These are phyloP conservation scores for Teratosphaeria viscida DNA, from an alignment of 2,329 filamentous ascomycete species.

Conservation along the genomic window DNA sequence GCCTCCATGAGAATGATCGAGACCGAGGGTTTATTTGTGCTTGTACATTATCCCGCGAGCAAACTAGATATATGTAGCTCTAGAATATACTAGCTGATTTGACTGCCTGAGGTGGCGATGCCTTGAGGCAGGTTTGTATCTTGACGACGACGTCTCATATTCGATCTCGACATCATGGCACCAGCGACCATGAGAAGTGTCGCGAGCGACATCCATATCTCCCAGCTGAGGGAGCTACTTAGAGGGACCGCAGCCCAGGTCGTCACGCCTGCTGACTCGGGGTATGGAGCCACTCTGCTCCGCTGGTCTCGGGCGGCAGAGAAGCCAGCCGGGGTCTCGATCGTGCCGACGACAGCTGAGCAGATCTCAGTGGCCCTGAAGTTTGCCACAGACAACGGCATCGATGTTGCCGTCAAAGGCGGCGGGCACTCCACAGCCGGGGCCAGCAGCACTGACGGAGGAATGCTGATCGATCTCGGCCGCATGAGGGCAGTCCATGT, in stretches of 20 bases:
- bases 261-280: not conserved
- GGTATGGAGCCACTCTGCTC: not conserved
- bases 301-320: constrained; percentile 18
- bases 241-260: not conserved
- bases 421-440: constrained; percentile 48
- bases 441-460: constrained; percentile 39
- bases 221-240: not conserved
- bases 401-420: constrained; percentile 45
- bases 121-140: no score
- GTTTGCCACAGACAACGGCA: constrained; percentile 33
- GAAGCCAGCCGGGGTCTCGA: constrained; percentile 31
- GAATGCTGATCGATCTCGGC: constrained; percentile 46
- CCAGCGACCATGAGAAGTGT: not conserved
- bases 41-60: no score
- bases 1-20: not conserved
- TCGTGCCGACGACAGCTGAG: constrained; percentile 31
- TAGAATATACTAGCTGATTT: no score
- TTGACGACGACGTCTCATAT: no score
- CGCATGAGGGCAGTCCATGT: constrained; percentile 42
- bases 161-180: not conserved
- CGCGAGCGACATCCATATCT: not conserved
- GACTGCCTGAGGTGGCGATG: no score
- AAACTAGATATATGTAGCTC: not conserved
- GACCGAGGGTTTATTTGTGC: no score
- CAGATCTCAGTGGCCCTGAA: constrained; percentile 36